phyloP scores from a whole-genome alignment of 2,329 filamentous ascomycete species.

The Penicillium hesseltinei region DNA sequence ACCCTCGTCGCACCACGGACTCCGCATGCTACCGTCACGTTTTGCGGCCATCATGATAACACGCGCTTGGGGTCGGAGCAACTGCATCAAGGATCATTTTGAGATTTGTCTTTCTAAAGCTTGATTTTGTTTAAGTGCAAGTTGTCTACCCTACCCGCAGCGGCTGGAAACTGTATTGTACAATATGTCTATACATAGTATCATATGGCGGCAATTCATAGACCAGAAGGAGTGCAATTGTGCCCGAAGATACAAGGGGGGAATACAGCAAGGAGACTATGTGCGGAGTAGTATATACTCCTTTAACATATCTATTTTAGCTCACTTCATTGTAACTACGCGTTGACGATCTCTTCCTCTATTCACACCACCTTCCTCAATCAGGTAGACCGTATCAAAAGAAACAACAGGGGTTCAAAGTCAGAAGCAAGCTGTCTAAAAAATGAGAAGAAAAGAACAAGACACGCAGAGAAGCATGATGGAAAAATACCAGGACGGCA shows the following conservation, averaged over 20 bases:
- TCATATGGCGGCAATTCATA: neutral
- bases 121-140: neutral
- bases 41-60: conserved; percentile 3
- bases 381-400: neutral
- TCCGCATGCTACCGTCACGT: fast-evolving
- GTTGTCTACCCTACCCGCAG: neutral
- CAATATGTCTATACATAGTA: neutral
- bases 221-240: too few relatives aligned
- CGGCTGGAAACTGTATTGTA: neutral
- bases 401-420: neutral
- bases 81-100: neutral
- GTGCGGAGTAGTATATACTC: neutral
- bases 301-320: too few relatives aligned
- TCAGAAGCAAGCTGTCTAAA: neutral
- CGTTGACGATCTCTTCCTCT: neutral
- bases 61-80: conserved; percentile 2
- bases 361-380: too few relatives aligned
- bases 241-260: neutral
- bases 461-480: neutral
- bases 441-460: neutral
- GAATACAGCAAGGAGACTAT: neutral
- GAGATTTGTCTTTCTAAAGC: neutral
- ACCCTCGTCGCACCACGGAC: conserved; percentile 23
- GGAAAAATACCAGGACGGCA: neutral
- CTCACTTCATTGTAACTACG: neutral